phyloP scores from a whole-genome alignment of 164 flowering plant genomes.

The Chimonanthus praecox region DNA sequence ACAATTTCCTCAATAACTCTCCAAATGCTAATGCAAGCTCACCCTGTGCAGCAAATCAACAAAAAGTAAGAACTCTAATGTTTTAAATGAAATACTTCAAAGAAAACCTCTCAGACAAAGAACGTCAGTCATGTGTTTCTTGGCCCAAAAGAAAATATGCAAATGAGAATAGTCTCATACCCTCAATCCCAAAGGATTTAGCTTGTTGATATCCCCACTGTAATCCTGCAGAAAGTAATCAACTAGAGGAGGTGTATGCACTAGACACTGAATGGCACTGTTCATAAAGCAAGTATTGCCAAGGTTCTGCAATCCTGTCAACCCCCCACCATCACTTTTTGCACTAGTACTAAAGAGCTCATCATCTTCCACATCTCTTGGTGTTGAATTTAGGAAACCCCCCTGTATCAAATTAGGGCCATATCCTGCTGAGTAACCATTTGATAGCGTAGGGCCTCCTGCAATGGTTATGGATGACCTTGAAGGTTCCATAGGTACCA shows the following conservation, averaged over 20 bases:
- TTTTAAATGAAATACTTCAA: too few relatives aligned
- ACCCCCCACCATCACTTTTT: constrained; percentile 63
- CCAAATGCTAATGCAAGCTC: constrained; percentile 99
- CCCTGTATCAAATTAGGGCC: constrained; percentile 33
- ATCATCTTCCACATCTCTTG: constrained; percentile 40
- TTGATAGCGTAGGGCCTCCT: constrained; percentile 68
- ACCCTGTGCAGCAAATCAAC: constrained; percentile 56
- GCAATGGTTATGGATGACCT: constrained; percentile 69
- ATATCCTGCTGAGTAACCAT: constrained; percentile 51
- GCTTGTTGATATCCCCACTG: constrained; percentile 69
- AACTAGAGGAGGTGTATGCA: constrained; percentile 79
- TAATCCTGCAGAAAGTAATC: constrained; percentile 87
- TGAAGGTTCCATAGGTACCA: constrained; percentile 73
- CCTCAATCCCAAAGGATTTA: constrained; percentile 89
- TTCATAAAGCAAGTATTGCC: constrained; percentile 99
- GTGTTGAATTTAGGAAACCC: constrained; percentile 30
- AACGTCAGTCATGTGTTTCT: too few relatives aligned
- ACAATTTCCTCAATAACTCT: constrained; percentile 83
- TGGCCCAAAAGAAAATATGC: neutral
- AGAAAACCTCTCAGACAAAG: too few relatives aligned
- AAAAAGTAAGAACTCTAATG: constrained; percentile 15
- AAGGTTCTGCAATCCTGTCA: constrained; percentile 91
- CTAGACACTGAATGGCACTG: constrained; percentile 91
- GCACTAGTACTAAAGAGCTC: constrained; percentile 21
- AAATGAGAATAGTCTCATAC: constrained; percentile 35